phyloP scores from a whole-genome alignment of 306 rosid genomes.

The Gillenia trifoliata region DNA sequence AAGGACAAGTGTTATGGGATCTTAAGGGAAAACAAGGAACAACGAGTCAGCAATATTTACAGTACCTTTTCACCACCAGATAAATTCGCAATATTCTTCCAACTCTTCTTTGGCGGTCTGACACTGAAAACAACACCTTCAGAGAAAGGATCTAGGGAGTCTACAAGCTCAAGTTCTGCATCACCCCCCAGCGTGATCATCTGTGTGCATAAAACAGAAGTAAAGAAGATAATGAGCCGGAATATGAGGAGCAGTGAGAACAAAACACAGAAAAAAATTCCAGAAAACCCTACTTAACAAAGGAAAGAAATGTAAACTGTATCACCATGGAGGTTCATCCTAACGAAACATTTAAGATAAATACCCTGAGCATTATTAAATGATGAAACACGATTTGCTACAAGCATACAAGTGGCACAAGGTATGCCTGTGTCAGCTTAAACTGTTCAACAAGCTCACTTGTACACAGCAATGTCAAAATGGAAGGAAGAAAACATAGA shows the following conservation, averaged over 20 bases:
- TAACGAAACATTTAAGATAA: background rate
- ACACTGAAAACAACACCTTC: slow-evolving; percentile 99
- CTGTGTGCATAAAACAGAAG: slow-evolving; percentile 23
- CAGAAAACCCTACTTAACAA: background rate
- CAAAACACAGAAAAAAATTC: background rate
- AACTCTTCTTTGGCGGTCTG: slow-evolving; percentile 97
- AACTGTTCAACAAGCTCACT: background rate
- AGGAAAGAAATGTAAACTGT: background rate
- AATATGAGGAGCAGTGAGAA: background rate
- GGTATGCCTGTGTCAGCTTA: background rate
- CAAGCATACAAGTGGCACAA: background rate
- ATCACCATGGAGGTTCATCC: background rate
- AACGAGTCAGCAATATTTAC: background rate
- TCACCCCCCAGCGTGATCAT: slow-evolving; percentile 99
- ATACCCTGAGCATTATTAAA: background rate
- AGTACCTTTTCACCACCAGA: slow-evolving; percentile 98
- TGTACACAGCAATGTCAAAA: background rate
- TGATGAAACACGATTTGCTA: background rate
- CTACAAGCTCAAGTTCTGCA: slow-evolving; percentile 96
- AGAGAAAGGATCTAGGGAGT: slow-evolving; percentile 95
- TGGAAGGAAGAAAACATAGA: background rate
- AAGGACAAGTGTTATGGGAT: background rate
- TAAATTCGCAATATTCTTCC: slow-evolving; percentile 97
- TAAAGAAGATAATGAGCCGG: background rate
- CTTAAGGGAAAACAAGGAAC: slow-evolving; percentile 1